Base-by-base conservation (phyloP, 495 filamentous ascomycete genomes). In the Viridothelium virens region DNA sequence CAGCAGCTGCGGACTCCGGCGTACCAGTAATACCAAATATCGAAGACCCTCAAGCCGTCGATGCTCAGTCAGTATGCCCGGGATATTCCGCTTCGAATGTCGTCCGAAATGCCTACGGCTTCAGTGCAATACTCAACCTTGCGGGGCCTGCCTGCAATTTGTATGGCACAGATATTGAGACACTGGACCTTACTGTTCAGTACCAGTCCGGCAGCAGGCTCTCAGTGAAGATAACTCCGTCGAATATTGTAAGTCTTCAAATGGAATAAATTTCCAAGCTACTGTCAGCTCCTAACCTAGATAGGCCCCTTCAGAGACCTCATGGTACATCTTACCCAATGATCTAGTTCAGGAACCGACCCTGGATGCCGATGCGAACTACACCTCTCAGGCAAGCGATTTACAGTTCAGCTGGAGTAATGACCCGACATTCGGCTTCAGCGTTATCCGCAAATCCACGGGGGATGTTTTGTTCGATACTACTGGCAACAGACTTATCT, bases 41-140 rank as follows among this genome's bases (percentile, higher is more conserved):
- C 71, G 70, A 85, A 50, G 89, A 92, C 69, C 86, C 89, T 10
- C 59, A 88, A 41, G 90, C 91, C 16, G 77, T 88, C 62, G 77
- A 91, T 74, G 83, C 87, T 1, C 91, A 94, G 74, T 76, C 79
- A 2, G 84, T 86, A 1, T 88, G 86, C 70, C 86, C 86, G 31
- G 86, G 86, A 1, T 88, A 88, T 70, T 84, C 70, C 56, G 86
- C 84, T 2, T 79, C 76, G 4, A 76, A 83, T 68, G 78, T 86
- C 12, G 65, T 78, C 39, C 69, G 77, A 12, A 80, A 75, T n/a
- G 44, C 70, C 10, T 64, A 73, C 53, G 84, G 84, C 10, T 74
- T 87, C 38, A 81, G 77, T 2, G 86, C 86, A 10, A 80, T 74
- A 33, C 72, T 87, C 67, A 73, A 63, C 3, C 68, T 87, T 41